Base-by-base conservation (phyloP, 2,329 filamentous ascomycete species). In the Thelonectria olida region DNA sequence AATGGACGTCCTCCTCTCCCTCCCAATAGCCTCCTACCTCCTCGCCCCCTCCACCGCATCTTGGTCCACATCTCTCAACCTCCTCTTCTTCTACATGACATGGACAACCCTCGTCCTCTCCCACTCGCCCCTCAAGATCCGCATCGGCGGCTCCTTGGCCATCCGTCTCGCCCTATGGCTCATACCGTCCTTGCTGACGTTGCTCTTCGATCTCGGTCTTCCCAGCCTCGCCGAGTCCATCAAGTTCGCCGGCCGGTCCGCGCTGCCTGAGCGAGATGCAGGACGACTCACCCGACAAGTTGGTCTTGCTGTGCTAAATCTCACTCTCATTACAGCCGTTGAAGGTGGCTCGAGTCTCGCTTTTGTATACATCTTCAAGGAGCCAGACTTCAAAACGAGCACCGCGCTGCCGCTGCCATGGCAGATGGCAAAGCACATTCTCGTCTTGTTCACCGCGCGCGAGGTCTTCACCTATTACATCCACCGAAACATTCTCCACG, bases 41-140 rank as follows among this genome's bases (percentile, higher is more conserved):
- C 80, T 89, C 49, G 83, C 87, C 19, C 85, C 87, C 2, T 81
- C 84, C 47, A 75, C 88, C 59, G 85, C 87, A 7, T 90, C 91
- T 7, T 93, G 90, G 80, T 90, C 83, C 13, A 95, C 93, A 2
- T 93, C 90, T 1, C 82, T 97, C 65, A 97, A 96, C 75, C 80
- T 97, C 22, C 80, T 96, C 64, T 94, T 97, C 81, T 96, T 97
- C 78, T 95, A 93, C 76, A 86, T 97, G 80, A 95, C 92, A 68
- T 97, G 93, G 93, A 88, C 88, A 6, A 95, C 92, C 0, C 84
- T 97, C 28, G 88, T 96, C 38, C 81, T 95, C 3, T 91, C 90
- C 7, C 91, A 96, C 70, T 84, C 90, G 1, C 88, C 92, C 0
- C 81, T 96, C 15, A 85, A 87, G 60, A 87, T 97, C 58, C 92